Evolutionary conservation across 108 stramenopile species (phyloP).

Genomic region (Fistulifera pelliculosa): DNA sequence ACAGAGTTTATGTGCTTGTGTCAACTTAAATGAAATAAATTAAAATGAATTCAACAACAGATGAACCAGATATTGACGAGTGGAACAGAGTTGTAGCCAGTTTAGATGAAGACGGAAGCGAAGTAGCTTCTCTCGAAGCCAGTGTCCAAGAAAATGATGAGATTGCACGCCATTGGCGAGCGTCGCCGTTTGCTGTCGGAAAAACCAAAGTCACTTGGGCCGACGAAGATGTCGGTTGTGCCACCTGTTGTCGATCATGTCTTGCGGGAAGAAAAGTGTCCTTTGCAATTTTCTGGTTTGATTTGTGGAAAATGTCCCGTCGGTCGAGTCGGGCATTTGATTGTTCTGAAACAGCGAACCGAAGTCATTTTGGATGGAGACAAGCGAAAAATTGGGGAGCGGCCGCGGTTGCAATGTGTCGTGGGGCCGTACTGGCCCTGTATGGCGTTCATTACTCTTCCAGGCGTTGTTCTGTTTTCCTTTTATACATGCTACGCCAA

Average conservation of each 20-base stretch:
- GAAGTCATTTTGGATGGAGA: not conserved
- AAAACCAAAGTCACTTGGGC: constrained; percentile 7
- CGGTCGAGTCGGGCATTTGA: constrained; percentile 9
- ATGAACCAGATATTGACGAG: too few relatives aligned
- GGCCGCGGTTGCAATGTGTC: constrained; percentile 29
- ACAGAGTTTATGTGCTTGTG: too few relatives aligned
- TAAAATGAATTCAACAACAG: too few relatives aligned
- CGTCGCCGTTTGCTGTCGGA: constrained; percentile 14
- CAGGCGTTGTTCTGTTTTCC: constrained; percentile 20
- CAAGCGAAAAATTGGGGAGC: not conserved
- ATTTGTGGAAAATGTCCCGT: not conserved
- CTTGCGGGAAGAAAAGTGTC: not conserved
- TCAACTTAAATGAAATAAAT: too few relatives aligned
- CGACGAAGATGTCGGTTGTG: constrained; percentile 5
- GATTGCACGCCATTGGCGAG: constrained; percentile 3
- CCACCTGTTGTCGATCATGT: not conserved
- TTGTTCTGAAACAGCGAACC: constrained; percentile 1
- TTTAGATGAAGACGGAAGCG: too few relatives aligned
- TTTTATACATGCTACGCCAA: constrained; percentile 1
- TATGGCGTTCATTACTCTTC: constrained; percentile 19
- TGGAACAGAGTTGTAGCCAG: too few relatives aligned
- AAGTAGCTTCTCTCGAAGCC: too few relatives aligned
- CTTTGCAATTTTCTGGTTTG: not conserved
- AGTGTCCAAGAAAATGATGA: not conserved
- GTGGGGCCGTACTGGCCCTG: constrained; percentile 54